These are phyloP conservation scores for Botrytis byssoidea DNA, from an alignment of 2,329 filamentous ascomycete species.

Conservation along the genomic window DNA sequence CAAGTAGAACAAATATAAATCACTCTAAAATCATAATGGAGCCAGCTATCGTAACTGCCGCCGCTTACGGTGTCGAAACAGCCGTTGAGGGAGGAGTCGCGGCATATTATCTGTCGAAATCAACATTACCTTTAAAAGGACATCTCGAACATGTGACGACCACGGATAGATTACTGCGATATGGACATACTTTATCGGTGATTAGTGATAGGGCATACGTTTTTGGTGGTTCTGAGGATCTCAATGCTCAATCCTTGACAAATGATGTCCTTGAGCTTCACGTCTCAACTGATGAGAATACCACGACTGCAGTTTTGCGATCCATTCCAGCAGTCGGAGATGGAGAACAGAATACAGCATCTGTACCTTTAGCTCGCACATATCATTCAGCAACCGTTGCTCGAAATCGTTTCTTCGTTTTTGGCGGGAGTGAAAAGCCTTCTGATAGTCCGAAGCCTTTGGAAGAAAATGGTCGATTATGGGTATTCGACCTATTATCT, in stretches of 20 bases:
- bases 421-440: not conserved
- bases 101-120: slow-evolving; percentile 13
- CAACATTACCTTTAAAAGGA: slow-evolving; percentile 6
- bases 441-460: not conserved
- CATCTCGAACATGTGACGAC: slow-evolving; percentile 12
- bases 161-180: not conserved
- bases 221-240: slow-evolving; percentile 4
- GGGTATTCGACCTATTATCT: slow-evolving; percentile 9
- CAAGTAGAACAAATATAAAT: not conserved
- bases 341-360: not conserved
- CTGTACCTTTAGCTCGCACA: not conserved
- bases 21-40: slow-evolving; percentile 17
- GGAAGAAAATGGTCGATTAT: slow-evolving; percentile 14
- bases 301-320: slow-evolving; percentile 10
- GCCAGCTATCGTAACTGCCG: not conserved
- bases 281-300: slow-evolving; percentile 10
- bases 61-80: slow-evolving; percentile 4
- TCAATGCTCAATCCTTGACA: not conserved
- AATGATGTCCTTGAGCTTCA: slow-evolving; percentile 18
- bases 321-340: not conserved
- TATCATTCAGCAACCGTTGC: slow-evolving; percentile 8
- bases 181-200: slow-evolving; percentile 10
- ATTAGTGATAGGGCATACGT: slow-evolving; percentile 17
- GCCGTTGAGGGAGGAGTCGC: slow-evolving; percentile 12
- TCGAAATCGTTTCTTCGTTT: slow-evolving; percentile 7